Base-by-base conservation (phyloP, 257 asterid genomes). In the Fraxinus americana region DNA sequence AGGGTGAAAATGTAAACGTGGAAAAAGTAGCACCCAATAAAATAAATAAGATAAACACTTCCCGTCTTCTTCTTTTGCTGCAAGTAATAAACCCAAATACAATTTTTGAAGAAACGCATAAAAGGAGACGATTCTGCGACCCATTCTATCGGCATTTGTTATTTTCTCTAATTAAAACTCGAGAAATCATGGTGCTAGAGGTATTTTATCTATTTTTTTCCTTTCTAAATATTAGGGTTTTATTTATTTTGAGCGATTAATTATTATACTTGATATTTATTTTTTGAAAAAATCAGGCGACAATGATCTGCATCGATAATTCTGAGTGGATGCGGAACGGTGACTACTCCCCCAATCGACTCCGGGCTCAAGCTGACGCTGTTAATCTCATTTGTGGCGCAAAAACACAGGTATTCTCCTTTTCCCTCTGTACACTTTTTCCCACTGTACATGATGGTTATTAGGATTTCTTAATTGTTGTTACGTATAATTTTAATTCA, bases 271-370 rank as follows among this genome's bases (percentile, higher is more conserved):
- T 12, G 5, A 4, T 48, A 43, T 14, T 48, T 48, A 27, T 7
- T 75, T 75, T 67, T 70, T 13, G 23, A 11, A 68, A 29, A 32
- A 30, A 52, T 72, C 69, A 95, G 98, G 97, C 98, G 61, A 95
- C 99, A 39, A 93, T 93, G 94, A 96, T 96, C 87, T 96, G 98
- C 85, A 86, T 96, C 86, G 99, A 96, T 87, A 89, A 96, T 80
- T 96, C 99, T 54, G 98, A 96, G 79, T 96, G 98, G 98, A 93
- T 93, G 99, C 90, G 98, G 66, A 96, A 93, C 80, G 98, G 98
- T 0, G 99, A 96, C 85, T 96, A 93, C 84, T 83, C 97, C 25
- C 98, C 97, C 52, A 91, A 77, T 80, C 88, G 98, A 16, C 89
- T 90, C 84, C 96, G 90, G 82, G 98, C 98, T 69, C 97, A 93